phyloP scores from a whole-genome alignment of 2,329 filamentous ascomycete species.

The Colletotrichum kahawae region DNA sequence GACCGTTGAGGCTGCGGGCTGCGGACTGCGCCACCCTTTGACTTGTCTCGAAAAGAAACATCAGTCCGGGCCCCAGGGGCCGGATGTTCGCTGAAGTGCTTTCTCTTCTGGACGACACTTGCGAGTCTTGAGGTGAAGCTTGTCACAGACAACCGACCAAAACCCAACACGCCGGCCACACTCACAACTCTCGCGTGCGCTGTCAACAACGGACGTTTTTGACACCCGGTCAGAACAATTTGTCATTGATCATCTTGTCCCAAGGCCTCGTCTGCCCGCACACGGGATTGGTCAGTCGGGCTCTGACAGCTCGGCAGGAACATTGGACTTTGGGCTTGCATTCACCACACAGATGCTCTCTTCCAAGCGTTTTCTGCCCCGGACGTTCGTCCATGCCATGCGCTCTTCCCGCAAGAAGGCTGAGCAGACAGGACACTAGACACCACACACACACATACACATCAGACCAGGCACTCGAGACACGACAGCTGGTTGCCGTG shows the following conservation, averaged over 20 bases:
- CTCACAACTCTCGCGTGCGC: neutral
- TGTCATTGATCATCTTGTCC: conserved; percentile 1
- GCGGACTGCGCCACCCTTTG: conserved; percentile 13
- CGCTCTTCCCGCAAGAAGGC: neutral
- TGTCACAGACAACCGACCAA: conserved; percentile 8
- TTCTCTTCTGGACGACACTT: conserved; percentile 20
- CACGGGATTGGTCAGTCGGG: conserved; percentile 5
- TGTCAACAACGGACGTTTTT: conserved; percentile 16
- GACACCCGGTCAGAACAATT: conserved; percentile 4
- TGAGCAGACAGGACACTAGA: neutral
- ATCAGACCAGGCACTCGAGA: conserved; percentile 8
- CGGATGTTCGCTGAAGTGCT: neutral
- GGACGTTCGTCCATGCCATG: conserved; percentile 11
- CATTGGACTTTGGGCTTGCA: neutral
- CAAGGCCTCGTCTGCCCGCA: conserved; percentile 4
- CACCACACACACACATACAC: neutral
- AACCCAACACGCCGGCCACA: neutral
- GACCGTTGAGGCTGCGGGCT: conserved; percentile 6
- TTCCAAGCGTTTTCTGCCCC: neutral
- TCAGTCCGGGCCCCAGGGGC: neutral
- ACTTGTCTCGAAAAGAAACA: conserved; percentile 16
- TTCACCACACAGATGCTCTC: neutral
- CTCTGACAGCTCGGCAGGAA: conserved; percentile 8
- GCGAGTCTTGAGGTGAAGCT: conserved; percentile 20
- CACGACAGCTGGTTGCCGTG: neutral